Conservation (phyloP, 441 rosid genomes). For the Biscutella laevigata region DNA sequence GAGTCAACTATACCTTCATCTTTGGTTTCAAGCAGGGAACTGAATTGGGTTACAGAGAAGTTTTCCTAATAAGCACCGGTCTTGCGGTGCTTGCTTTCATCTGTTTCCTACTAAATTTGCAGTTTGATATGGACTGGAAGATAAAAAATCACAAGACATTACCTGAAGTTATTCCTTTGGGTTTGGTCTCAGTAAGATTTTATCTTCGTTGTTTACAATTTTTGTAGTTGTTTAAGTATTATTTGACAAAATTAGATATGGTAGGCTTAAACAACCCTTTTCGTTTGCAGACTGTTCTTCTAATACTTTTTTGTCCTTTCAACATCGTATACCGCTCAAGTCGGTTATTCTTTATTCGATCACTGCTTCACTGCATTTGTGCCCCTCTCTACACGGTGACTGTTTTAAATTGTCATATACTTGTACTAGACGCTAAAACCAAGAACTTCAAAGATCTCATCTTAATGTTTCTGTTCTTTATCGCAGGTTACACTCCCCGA, state of each 20-base stretch:
- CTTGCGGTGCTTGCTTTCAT: constrained; percentile 47
- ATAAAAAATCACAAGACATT: constrained; percentile 32
- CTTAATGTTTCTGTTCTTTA: constrained; percentile 9
- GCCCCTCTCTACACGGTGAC: constrained; percentile 63
- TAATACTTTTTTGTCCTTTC: constrained; percentile 46
- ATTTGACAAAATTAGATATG: background rate
- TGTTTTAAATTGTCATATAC: background rate
- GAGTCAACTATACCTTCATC: constrained; percentile 63
- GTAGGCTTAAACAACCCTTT: background rate
- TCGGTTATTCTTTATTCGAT: constrained; percentile 44
- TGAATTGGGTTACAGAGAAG: constrained; percentile 50
- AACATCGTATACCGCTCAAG: constrained; percentile 45
- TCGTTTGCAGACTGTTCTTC: constrained; percentile 35
- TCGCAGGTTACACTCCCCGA: constrained; percentile 58
- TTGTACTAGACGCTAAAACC: background rate
- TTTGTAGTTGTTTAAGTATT: background rate
- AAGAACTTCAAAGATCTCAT: background rate
- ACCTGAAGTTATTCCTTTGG: constrained; percentile 51
- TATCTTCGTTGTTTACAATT: background rate
- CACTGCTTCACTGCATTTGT: constrained; percentile 41
- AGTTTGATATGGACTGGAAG: constrained; percentile 40
- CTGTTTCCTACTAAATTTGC: constrained; percentile 50
- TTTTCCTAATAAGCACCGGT: constrained; percentile 54
- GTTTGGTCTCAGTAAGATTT: constrained; percentile 40
- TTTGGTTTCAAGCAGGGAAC: constrained; percentile 70